Base-by-base conservation (phyloP, 805 yeast genomes). In the Limtongia smithiae region DNA sequence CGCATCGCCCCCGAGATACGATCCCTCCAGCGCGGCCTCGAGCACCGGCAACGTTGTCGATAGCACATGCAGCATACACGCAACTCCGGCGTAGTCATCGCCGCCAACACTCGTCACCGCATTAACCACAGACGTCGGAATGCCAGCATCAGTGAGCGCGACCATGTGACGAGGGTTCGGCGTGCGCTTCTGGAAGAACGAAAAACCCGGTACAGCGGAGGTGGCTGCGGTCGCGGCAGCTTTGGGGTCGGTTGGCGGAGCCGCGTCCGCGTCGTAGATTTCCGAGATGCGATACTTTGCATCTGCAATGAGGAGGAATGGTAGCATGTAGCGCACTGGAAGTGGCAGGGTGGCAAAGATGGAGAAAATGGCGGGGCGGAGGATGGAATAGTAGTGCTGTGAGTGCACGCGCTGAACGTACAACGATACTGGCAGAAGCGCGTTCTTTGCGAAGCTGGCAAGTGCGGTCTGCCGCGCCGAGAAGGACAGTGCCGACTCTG, bases 341-440 rank as follows among this genome's bases (percentile, higher is more conserved):
- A 36, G 38, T 27, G 22, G 17, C 7, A 39, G 17, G 22, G 41
- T 41, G 17, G 53, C 54, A 11, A 54, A 28, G n/a, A 55, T 33
- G 15, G 41, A 28, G 25, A 46, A 15, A 8, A 58, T 34, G 4
- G 42, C 45, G 20, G 62, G 62, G 3, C 62, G 50, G 35, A 58
- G 55, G 9, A 32, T 17, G 30, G 43, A 37, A 20, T 50, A 54
- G 44, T 45, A 52, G 49, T 58, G 53, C 20, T 37, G 50, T n/a
- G 44, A 20, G 42, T 58, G 61, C 9, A 58, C 31, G 24, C 61
- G 51, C 41, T 52, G 50, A 21, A 55, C 56, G 44, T 58, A 58
- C 12, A 45, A 42, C 8, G 61, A 49, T n/a, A 58, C 38, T 2
- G 55, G 42, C 14, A 39, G 33, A 30, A 58, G 37, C 14, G 44